Evolutionary conservation across 352 stramenopile genomes (phyloP).

Genomic region (Phytopythium kandeliae): DNA sequence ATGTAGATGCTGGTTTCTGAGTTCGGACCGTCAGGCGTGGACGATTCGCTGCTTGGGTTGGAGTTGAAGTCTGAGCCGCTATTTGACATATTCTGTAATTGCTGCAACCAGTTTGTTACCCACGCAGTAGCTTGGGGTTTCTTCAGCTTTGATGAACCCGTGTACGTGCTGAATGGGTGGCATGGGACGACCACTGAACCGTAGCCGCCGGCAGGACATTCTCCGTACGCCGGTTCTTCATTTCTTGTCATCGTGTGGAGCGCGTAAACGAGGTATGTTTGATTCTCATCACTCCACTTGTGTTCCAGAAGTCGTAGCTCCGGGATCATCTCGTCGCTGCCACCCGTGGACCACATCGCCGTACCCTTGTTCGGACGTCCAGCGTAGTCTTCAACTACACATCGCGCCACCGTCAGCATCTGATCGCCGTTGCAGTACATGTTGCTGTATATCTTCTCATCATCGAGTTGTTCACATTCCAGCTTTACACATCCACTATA

Average conservation of each 20-base stretch:
- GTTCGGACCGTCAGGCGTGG: not conserved
- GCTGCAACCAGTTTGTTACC: too few species aligned
- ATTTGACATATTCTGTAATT: too few species aligned
- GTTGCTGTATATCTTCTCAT: constrained; percentile 6
- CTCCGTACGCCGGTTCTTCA: constrained; percentile 9
- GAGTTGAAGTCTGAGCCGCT: too few species aligned
- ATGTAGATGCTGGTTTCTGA: constrained; percentile 2
- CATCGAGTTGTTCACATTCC: constrained; percentile 20
- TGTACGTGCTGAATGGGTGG: not conserved
- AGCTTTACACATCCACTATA: constrained; percentile 8
- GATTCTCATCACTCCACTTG: constrained; percentile 6
- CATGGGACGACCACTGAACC: constrained; percentile 18
- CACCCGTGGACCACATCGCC: constrained; percentile 22
- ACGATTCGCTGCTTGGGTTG: not conserved
- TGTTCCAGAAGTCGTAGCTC: constrained; percentile 7
- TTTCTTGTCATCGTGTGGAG: constrained; percentile 11
- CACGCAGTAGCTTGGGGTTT: constrained; percentile 6
- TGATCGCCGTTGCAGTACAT: constrained; percentile 20
- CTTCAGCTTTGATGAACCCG: too few species aligned
- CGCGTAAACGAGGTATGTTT: constrained; percentile 11
- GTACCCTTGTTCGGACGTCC: constrained; percentile 5
- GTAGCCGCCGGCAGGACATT: constrained; percentile 15
- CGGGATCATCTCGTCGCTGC: constrained; percentile 7
- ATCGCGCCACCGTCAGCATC: constrained; percentile 29
- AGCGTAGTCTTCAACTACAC: constrained; percentile 18